Conservation (phyloP, 805 yeast species). For the Metahyphopichia silvanorum region DNA sequence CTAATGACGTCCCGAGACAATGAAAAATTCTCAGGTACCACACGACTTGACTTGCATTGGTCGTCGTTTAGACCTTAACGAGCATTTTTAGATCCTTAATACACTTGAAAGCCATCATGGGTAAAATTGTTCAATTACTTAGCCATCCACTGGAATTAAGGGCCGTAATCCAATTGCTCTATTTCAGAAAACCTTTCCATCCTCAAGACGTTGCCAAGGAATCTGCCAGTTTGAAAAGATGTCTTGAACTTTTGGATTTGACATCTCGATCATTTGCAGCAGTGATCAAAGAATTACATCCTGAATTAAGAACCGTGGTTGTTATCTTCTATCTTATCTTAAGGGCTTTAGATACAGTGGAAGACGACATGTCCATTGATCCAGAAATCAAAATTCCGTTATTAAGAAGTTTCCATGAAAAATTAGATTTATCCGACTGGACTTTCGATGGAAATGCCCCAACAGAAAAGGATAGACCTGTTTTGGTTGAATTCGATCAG, state of each 20-base stretch:
- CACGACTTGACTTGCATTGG: too few species aligned
- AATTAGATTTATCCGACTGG: conserved; percentile 69
- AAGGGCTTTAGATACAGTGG: conserved; percentile 92
- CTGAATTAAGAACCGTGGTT: conserved; percentile 78
- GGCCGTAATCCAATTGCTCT: conserved; percentile 59
- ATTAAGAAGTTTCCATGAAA: conserved; percentile 62
- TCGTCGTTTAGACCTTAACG: too few species aligned
- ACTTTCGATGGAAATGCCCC: conserved; percentile 73
- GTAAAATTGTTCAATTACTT: conserved; percentile 55
- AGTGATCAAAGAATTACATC: conserved; percentile 86
- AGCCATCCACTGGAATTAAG: conserved; percentile 70
- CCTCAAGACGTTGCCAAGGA: conserved; percentile 40
- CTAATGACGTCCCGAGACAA: too few species aligned
- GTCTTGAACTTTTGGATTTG: conserved; percentile 60
- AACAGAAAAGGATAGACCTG: conserved; percentile 77
- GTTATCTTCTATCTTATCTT: conserved; percentile 82
- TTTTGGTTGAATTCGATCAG: conserved; percentile 72
- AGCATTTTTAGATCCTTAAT: neutral
- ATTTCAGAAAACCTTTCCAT: conserved; percentile 51
- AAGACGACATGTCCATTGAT: conserved; percentile 89
- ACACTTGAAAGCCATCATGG: conserved; percentile 38
- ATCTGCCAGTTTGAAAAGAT: conserved; percentile 41
- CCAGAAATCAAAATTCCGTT: conserved; percentile 70
- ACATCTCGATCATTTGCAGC: conserved; percentile 95
- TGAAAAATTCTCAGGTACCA: too few species aligned